Base-by-base conservation (phyloP, 2,329 filamentous ascomycete species). In the Cercospora sojina region DNA sequence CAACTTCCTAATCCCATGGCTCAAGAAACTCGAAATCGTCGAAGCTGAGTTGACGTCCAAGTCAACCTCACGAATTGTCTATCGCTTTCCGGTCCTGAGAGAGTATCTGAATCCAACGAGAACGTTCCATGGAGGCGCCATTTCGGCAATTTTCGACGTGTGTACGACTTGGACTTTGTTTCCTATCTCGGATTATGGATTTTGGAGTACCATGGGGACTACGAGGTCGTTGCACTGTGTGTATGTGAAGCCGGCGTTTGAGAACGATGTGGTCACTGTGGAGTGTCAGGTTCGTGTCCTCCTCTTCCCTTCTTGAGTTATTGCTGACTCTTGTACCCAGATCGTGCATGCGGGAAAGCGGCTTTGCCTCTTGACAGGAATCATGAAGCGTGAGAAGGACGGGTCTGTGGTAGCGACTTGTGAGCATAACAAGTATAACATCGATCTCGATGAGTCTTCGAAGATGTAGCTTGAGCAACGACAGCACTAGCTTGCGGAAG, bases 391-490 rank as follows among this genome's bases (percentile, higher is more conserved):
- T 13, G 69, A 74, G 57, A 69, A 57, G 38, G 73, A 74, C 59
- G 69, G 72, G 3, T 68, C 67, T 5, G 56, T 73, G 43, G 62
- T 74, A 9, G 67, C 68, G 8, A 71, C 71, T 27, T 74, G 71
- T 20, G 72, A 74, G 59, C 72, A 73, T 56, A 70, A 72, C 63
- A 71, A 72, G 63, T 73, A 71, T 31, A 74, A 73, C 25, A 66
- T 67, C 18, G 72, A 73, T 59, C 67, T 69, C 2, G 70, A 73
- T 41, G 60, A 62, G 18, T 67, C 56, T 16, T 66, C 56, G 12
- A 71, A 68, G 56, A 62, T 69, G 55, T 71, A 65, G 47, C 43
- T 49, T 49, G 1, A 5, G 43, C 20, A 23, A 49, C 20, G 10
- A 25, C 43, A 49, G 43, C 43, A 4, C 23, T 4, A 13, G 9